Evolutionary conservation across 2,329 filamentous ascomycete species (phyloP), one percentile per base, ranked within the genome.

Genomic region (Sclerotinia trifoliorum): DNA sequence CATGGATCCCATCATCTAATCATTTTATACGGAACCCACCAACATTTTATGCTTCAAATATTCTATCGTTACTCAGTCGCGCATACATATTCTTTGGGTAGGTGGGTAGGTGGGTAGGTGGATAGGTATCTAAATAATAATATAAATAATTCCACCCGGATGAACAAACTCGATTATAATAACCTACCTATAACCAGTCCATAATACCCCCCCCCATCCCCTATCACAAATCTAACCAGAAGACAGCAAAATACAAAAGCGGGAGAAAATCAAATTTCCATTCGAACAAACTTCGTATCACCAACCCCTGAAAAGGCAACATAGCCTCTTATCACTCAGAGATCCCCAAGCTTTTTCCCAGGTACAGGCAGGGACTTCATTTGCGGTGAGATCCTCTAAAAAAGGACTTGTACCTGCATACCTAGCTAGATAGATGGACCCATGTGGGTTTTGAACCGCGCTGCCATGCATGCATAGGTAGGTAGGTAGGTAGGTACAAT

Each of bases 391-490:
- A 67, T 67, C 44, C 55, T 49, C 55, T 48, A 10, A 10, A n/a
- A 10, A n/a, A n/a, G n/a, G 26, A 8, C 57, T 13, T 55, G 63
- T 66, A 66, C 65, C 65, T 66, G 65, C 65, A 66, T 66, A n/a
- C n/a, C n/a, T n/a, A n/a, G n/a, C n/a, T n/a, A 29, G 29, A 29
- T 2, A 29, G 3, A 29, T 29, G 5, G 24, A 66, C 65, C 65
- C 65, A 61, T 66, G 46, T 52, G 55, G 21, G 21, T 24, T n/a
- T 49, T 24, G 58, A 49, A 62, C 44, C 58, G 58, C 42, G 26
- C 17, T 13, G 58, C 26, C 57, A 32, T 55, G 52, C 17, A 42
- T 17, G 5, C 13, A 15, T 42, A 42, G 32, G 8, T 35, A 35
- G 7, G 35, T 32, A n/a, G 32, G 3, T 29, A 29, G 29, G 29